These are phyloP conservation scores for Cytospora schulzeri DNA, from an alignment of 2,329 filamentous ascomycete species.

Conservation along the genomic window DNA sequence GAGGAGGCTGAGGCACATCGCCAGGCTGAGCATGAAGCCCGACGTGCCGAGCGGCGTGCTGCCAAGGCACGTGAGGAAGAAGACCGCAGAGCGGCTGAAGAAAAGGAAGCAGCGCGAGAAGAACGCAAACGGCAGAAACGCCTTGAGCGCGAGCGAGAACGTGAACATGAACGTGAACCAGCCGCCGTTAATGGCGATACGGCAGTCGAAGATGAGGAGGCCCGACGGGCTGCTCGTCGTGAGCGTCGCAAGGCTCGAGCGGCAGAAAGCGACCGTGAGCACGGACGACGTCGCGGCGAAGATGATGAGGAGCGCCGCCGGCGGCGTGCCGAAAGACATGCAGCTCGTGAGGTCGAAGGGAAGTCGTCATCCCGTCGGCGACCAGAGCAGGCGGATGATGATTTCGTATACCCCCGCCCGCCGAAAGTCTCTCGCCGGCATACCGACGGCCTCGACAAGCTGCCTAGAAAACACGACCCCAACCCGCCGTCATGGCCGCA, in stretches of 20 bases:
- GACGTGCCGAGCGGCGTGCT: constrained; percentile 56
- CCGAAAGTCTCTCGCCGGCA: constrained; percentile 26
- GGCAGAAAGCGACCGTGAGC: constrained; percentile 39
- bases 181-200: constrained; percentile 50
- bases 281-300: neutral
- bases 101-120: constrained; percentile 35
- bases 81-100: constrained; percentile 52
- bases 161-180: constrained; percentile 49
- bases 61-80: constrained; percentile 51
- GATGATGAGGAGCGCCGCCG: constrained; percentile 58
- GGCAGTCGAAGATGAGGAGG: constrained; percentile 25
- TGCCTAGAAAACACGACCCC: constrained; percentile 35
- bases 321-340: constrained; percentile 55
- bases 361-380: constrained; percentile 46
- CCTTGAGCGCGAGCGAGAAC: constrained; percentile 44
- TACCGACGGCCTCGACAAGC: constrained; percentile 29
- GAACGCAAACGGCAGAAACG: constrained; percentile 43
- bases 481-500: constrained; percentile 54
- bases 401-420: constrained; percentile 47
- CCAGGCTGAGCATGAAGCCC: constrained; percentile 61
- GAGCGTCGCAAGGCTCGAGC: constrained; percentile 53
- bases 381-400: constrained; percentile 46
- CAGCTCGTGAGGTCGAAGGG: constrained; percentile 45
- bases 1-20: constrained; percentile 57
- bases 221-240: constrained; percentile 42